phyloP scores from a whole-genome alignment of 1,139 yeast species.

The Zygosaccharomyces pseudobailii region DNA sequence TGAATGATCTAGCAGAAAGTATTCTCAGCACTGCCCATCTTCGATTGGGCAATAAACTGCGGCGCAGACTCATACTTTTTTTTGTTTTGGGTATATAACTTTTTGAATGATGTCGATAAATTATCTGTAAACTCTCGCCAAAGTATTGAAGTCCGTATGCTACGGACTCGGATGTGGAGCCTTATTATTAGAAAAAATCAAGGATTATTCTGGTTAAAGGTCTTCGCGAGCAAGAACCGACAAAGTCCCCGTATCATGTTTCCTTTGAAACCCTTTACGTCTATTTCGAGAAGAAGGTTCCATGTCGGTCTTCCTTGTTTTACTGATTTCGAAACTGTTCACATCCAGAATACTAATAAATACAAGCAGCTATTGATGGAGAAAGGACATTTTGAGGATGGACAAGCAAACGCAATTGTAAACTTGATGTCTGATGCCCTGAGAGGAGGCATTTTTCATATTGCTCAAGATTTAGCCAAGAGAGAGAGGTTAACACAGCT shows the following conservation, averaged over 20 bases:
- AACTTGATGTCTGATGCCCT: slow-evolving; percentile 70
- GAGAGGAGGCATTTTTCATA: slow-evolving; percentile 73
- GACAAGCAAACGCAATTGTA: slow-evolving; percentile 81
- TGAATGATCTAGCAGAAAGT: slow-evolving; percentile 19
- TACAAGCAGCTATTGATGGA: slow-evolving; percentile 39
- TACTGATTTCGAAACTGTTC: slow-evolving; percentile 24
- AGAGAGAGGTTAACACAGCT: slow-evolving; percentile 77
- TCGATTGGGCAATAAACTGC: neutral
- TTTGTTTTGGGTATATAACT: neutral
- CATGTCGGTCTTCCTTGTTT: slow-evolving; percentile 10
- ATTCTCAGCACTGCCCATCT: neutral
- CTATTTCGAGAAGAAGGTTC: slow-evolving; percentile 10
- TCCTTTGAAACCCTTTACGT: too few species aligned
- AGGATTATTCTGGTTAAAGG: neutral
- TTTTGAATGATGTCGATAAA: neutral
- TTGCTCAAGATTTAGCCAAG: slow-evolving; percentile 72
- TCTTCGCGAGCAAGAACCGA: neutral
- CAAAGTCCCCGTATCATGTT: too few species aligned
- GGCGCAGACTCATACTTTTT: neutral
- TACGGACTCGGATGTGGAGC: neutral
- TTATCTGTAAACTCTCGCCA: too few species aligned
- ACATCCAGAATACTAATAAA: slow-evolving; percentile 28
- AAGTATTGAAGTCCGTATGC: too few species aligned
- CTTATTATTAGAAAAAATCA: neutral
- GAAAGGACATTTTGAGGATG: slow-evolving; percentile 63